These are phyloP conservation scores for Leptomonas seymouri DNA, from an alignment of 208 protist genomes.

Conservation along the genomic window DNA sequence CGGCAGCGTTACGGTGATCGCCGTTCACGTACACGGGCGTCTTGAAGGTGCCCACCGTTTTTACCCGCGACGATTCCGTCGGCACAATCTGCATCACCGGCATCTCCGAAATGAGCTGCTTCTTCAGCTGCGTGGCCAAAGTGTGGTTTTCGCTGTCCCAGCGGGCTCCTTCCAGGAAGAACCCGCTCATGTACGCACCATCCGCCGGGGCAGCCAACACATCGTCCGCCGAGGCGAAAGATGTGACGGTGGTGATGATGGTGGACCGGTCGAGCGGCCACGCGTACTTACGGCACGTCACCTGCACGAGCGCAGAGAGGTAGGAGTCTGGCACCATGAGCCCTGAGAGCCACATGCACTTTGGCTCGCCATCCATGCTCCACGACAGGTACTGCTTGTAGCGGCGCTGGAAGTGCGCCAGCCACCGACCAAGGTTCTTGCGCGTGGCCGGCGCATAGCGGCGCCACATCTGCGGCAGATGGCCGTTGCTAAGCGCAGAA, in stretches of 20 bases:
- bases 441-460: conserved; percentile 94
- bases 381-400: conserved; percentile 96
- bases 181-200: conserved; percentile 96
- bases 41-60: conserved; percentile 94
- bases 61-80: conserved; percentile 94
- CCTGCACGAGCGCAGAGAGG: conserved; percentile 98
- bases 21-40: conserved; percentile 99
- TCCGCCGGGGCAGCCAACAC: conserved; percentile 83
- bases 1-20: conserved; percentile 96
- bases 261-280: conserved; percentile 98
- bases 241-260: conserved; percentile 95
- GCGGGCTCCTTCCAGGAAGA: conserved; percentile 97
- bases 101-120: conserved; percentile 96
- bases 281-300: conserved; percentile 96
- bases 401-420: conserved; percentile 95
- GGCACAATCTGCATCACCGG: conserved; percentile 98
- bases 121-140: conserved; percentile 93
- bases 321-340: conserved; percentile 99
- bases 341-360: conserved; percentile 98
- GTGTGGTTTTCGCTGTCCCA: conserved; percentile 93
- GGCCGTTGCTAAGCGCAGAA: conserved; percentile 93
- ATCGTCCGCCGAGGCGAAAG: conserved; percentile 67
- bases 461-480: conserved; percentile 95
- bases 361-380: conserved; percentile 95
- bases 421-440: conserved; percentile 97